Base-by-base conservation (phyloP, 202 grass and related monocot species). In the Dendrocalamus latiflorus region DNA sequence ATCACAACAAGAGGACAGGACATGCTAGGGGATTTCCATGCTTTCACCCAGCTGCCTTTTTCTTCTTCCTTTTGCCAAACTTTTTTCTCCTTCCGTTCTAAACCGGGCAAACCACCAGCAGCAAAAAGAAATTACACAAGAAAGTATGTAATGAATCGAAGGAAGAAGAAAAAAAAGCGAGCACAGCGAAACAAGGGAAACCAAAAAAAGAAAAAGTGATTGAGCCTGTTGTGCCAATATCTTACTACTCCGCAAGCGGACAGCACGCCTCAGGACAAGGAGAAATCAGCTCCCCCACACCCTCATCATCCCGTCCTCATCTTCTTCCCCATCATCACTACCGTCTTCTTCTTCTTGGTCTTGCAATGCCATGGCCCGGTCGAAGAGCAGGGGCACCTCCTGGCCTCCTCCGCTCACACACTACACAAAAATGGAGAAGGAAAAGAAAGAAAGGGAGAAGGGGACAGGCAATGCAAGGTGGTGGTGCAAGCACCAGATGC, bases 171-270 rank as follows among this genome's bases (percentile, higher is more conserved):
- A n/a, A n/a, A n/a, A 36, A 64, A 49, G 34, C 58, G 61, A 75
- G 43, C 81, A 83, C 33, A 80, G 54, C 37, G 39, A 88, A 82
- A 83, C 42, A 47, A 61, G 34, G 9, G 53, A 33, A 20, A 18
- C 22, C 30, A 39, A 53, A 25, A 9, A 34, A 61, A 30, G 33
- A 64, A 54, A 86, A 86, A 66, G 87, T 92, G 90, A 92, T 92
- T 92, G 90, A 92, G 90, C 90, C 90, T 89, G 87, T 92, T 84
- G 87, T 86, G 87, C 90, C 90, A 92, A 92, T 86, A 92, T 92
- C 90, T 86, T 89, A 89, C 83, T 86, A 77, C 90, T 74, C 86
- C 75, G 45, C 73, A 74, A 84, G 49, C 68, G 79, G 78, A 79
- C 82, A 91, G 71, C 89, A n/a, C n/a, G 28, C 82, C 82, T 86